Conservation (phyloP, 306 rosid species). For the Dalbergia oliveri region DNA sequence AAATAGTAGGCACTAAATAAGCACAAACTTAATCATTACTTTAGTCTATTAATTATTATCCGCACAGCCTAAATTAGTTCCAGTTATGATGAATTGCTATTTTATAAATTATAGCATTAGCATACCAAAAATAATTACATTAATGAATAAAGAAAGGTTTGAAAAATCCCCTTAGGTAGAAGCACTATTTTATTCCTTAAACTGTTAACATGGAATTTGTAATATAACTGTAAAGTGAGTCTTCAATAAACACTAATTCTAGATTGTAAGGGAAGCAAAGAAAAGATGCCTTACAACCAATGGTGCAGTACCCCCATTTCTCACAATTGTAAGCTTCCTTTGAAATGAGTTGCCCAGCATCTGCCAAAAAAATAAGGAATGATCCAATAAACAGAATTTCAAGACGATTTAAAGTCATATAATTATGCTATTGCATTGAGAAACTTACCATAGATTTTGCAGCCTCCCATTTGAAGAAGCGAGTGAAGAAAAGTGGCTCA, state of each 20-base stretch:
- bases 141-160: not conserved
- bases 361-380: constrained; percentile 54
- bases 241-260: constrained; percentile 21
- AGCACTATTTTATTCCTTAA: constrained; percentile 4
- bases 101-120: not conserved
- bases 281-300: constrained; percentile 69
- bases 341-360: constrained; percentile 98
- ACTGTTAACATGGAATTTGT: not conserved
- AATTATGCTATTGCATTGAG: constrained; percentile 25
- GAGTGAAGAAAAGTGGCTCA: constrained; percentile 97
- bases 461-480: constrained; percentile 93
- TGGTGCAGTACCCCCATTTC: constrained; percentile 72
- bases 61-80: not conserved
- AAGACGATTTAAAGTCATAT: constrained; percentile 28
- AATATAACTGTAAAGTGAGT: not conserved
- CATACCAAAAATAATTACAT: not conserved
- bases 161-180: not conserved
- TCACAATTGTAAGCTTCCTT: constrained; percentile 83
- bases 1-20: not conserved
- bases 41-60: not conserved
- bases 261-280: constrained; percentile 44
- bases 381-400: constrained; percentile 40
- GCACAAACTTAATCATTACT: not conserved
- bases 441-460: constrained; percentile 82
- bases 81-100: not conserved